A percentile compares a stretch with the other conserved stretches of the same genome.
These are phyloP conservation scores for Neoboletus magnificus DNA, from an alignment of 768 basidiomycete genomes.

Conservation along the genomic window DNA sequence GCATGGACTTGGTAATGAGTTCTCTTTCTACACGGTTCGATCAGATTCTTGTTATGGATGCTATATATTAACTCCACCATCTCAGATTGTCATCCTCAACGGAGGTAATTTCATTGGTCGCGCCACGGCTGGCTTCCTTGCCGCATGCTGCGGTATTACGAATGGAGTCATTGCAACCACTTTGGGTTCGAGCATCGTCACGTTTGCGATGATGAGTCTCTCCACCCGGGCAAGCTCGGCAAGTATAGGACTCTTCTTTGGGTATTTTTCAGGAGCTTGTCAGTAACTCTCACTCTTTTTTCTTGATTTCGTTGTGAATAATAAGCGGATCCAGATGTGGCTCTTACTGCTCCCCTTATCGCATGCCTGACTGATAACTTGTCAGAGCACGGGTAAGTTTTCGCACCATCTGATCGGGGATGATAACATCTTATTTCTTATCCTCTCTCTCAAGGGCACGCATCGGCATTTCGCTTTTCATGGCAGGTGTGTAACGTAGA, in stretches of 20 bases:
- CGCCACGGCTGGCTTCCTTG: conserved; percentile 34
- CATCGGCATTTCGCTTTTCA: conserved; percentile 48
- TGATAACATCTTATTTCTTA: conserved; percentile 8
- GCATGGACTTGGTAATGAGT: conserved; percentile 40
- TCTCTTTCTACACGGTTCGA: conserved; percentile 57
- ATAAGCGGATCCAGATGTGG: conserved; percentile 32
- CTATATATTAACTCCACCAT: not conserved
- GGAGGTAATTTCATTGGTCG: conserved; percentile 37
- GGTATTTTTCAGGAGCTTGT: conserved; percentile 49
- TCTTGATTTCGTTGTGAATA: not conserved
- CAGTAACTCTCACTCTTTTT: conserved; percentile 11
- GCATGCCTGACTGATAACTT: conserved; percentile 40
- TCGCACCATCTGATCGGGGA: conserved; percentile 3
- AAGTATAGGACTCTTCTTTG: conserved; percentile 41
- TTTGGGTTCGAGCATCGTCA: conserved; percentile 34
- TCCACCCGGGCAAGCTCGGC: conserved; percentile 36
- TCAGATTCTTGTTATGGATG: not conserved
- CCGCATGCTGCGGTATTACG: conserved; percentile 41
- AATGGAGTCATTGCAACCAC: conserved; percentile 40
- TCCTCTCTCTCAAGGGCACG: conserved; percentile 27
- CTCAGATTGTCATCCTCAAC: conserved; percentile 38
- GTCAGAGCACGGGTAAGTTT: conserved; percentile 46
- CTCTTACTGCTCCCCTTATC: conserved; percentile 41
- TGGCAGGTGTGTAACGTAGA: conserved; percentile 35
- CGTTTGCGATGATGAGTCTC: conserved; percentile 44